A percentile compares a stretch with the other conserved stretches of the same genome.
These are phyloP conservation scores for Avena eriantha DNA, from an alignment of 176 grass and related monocot species.

Conservation along the genomic window DNA sequence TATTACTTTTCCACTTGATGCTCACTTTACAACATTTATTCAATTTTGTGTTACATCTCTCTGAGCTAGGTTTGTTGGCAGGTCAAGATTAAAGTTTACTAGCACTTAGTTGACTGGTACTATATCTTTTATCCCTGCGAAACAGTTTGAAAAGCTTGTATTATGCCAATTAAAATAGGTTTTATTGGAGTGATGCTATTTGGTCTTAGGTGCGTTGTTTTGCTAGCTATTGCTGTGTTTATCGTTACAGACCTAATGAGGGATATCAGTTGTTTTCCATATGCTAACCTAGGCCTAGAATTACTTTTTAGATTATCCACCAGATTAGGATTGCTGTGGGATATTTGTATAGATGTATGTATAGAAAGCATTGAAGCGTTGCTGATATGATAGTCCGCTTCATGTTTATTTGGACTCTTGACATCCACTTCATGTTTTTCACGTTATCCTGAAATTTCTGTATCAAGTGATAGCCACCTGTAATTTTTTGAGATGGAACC, in stretches of 20 bases:
- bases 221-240: background rate
- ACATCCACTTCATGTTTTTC: background rate
- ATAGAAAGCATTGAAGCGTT: background rate
- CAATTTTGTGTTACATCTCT: background rate
- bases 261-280: background rate
- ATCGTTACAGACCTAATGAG: background rate
- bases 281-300: background rate
- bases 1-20: too few species aligned
- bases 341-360: background rate
- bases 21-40: too few species aligned
- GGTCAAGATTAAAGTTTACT: background rate
- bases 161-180: background rate
- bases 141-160: slow-evolving; percentile 5
- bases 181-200: background rate
- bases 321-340: background rate
- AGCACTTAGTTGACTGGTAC: background rate
- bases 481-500: too few species aligned
- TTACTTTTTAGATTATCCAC: background rate
- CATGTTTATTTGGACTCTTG: background rate
- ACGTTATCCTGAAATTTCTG: background rate
- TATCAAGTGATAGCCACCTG: background rate
- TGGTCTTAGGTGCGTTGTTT: background rate
- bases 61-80: background rate
- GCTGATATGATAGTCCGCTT: background rate
- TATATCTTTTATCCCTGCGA: background rate